phyloP scores from a whole-genome alignment of 2,329 filamentous ascomycete genomes.

The Penicillium expansum region DNA sequence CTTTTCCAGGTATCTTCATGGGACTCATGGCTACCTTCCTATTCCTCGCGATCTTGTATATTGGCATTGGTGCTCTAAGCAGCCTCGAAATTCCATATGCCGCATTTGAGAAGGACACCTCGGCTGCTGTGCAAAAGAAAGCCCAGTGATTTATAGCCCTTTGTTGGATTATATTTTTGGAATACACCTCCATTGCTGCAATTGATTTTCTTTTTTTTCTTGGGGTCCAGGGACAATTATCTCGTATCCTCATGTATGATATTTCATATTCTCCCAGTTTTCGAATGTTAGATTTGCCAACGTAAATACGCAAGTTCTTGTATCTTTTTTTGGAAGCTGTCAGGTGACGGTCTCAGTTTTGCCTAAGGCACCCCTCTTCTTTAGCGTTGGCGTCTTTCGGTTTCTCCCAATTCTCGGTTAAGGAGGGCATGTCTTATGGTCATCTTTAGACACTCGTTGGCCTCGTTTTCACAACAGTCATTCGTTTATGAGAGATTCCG shows the following conservation, averaged over 20 bases:
- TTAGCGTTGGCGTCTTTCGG: constrained; percentile 20
- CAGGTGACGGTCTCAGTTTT: constrained; percentile 21
- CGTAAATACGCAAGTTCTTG: constrained; percentile 1
- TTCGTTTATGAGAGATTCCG: constrained; percentile 13
- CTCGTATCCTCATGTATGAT: constrained; percentile 23
- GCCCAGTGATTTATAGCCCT: constrained; percentile 50
- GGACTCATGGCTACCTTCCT: constrained; percentile 68
- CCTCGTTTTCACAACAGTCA: constrained; percentile 10
- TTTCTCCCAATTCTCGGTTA: constrained; percentile 19
- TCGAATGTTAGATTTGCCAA: constrained; percentile 1
- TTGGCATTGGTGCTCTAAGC: constrained; percentile 71
- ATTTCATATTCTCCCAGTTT: constrained; percentile 13
- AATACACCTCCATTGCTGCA: constrained; percentile 7
- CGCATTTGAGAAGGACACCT: constrained; percentile 95
- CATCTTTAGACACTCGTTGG: constrained; percentile 5
- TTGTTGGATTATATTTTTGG: constrained; percentile 2
- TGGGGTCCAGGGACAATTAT: constrained; percentile 10
- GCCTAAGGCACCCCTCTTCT: constrained; percentile 16
- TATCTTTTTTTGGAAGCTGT: constrained; percentile 18
- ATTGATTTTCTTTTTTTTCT: constrained; percentile 1
- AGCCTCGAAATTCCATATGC: constrained; percentile 89
- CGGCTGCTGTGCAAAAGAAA: constrained; percentile 82
- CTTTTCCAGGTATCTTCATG: constrained; percentile 76
- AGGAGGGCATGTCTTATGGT: neutral
- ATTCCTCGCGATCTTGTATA: constrained; percentile 72